These are phyloP conservation scores for Hypomyces rosellus DNA, from an alignment of 2,329 filamentous ascomycete species.

Conservation along the genomic window DNA sequence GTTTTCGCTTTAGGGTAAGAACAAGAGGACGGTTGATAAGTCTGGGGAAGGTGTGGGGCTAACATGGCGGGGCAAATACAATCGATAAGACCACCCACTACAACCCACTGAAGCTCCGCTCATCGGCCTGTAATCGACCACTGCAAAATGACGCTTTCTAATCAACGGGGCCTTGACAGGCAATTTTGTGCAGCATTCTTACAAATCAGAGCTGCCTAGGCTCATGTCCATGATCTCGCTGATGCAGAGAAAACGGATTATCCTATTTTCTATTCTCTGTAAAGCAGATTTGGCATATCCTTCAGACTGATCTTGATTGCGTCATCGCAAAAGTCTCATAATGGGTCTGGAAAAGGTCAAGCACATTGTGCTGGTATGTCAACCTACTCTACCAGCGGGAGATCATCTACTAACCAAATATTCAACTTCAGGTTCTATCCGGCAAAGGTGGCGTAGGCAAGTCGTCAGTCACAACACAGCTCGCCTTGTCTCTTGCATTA, in stretches of 20 bases:
- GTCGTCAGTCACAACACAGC: conserved; percentile 93
- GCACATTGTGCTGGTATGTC: conserved; percentile 65
- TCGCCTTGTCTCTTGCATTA: conserved; percentile 81
- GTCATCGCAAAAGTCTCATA: neutral
- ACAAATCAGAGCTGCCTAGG: conserved; percentile 11
- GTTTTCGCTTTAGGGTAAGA: too few relatives aligned
- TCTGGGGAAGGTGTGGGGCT: too few relatives aligned
- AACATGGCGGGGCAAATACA: neutral
- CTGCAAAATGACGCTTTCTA: conserved; percentile 10
- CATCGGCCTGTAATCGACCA: conserved; percentile 2
- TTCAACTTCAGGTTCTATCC: conserved; percentile 59
- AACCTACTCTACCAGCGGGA: neutral
- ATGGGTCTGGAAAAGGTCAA: conserved; percentile 54
- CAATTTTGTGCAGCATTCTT: neutral
- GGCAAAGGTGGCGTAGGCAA: conserved; percentile 98
- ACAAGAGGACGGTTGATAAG: too few relatives aligned
- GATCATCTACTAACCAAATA: neutral
- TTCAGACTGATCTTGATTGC: too few relatives aligned
- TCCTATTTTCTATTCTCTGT: neutral
- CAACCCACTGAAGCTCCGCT: neutral
- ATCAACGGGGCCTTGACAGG: conserved; percentile 4
- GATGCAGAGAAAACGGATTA: neutral
- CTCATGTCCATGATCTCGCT: neutral
- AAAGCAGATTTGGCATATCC: neutral
- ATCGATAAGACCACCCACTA: too few relatives aligned